Base-by-base conservation (phyloP, 345 rosid genomes). In the Psidium guajava region DNA sequence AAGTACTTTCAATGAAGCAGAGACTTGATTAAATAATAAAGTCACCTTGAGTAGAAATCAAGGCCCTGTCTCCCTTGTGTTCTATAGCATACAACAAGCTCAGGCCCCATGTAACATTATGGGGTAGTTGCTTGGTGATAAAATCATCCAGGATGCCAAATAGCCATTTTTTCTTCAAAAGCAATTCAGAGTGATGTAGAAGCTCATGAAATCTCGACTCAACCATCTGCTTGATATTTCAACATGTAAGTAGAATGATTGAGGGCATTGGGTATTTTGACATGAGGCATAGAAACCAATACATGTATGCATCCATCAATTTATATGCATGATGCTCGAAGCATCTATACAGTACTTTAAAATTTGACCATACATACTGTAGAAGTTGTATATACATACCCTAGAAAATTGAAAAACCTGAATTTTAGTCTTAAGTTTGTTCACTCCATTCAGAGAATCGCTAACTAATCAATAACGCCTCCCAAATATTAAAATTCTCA, bases 51-150 rank as follows among this genome's bases (percentile, higher is more conserved):
- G 96, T 96, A 81, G 99, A 93, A 85, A 89, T 84, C 86, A 90
- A 90, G 77, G 97, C 96, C 90, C 96, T 90, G 88, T 97, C 98
- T 87, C 98, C 99, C 88, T 87, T 93, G 94, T 95, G 98, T 86
- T 97, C 99, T 87, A 96, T 83, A 64, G 98, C 98, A 92, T 96
- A 97, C 88, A 97, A 85, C 91, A 97, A 93, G 89, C 99, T 97
- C 94, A 97, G 91, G 42, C 98, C 96, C 99, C 98, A 97, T 25
- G 99, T 97, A 85, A 96, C 99, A 86, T 96, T 96, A 90, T 95
- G 94, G 44, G 99, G 99, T 55, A 97, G 96, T 89, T 96, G 99
- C 92, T 96, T 96, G n/a, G 99, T 97, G 82, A 97, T 96, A 88
- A 96, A 97, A 91, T 95, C 97, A 90, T 97, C 99, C 44, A 97